Base-by-base conservation (phyloP, 768 basidiomycete species). In the Tulasnella sp. region DNA sequence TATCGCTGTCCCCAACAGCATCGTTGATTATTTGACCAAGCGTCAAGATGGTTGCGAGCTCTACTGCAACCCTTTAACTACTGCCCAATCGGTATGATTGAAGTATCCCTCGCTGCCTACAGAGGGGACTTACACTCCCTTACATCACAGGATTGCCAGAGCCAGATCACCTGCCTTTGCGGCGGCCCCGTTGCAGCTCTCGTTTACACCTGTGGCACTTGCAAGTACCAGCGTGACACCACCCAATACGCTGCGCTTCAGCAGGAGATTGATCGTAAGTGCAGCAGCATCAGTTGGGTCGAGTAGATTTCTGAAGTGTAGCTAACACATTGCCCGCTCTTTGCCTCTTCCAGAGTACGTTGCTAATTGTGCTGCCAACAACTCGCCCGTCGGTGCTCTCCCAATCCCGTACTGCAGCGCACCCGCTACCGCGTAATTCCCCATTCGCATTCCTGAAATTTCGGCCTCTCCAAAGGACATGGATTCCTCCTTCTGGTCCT, bases 331-430 rank as follows among this genome's bases (percentile, higher is more conserved):
- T 34, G 31, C 46, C 14, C 18, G 3, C 46, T 16, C 14, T 14
- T 16, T 9, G 12, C 6, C 18, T 2, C 34, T 3, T 37, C 22
- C 31, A 69, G 64, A 69, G 37, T 69, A 69, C 34, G 34, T 31
- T 16, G 64, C 64, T 28, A 34, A 28, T 31, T 69, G 64, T 18
- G 31, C 28, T 14, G 6, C 16, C 20, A 14, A 11, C 1, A 69
- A 69, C 64, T 9, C 64, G 6, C 64, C 64, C 64, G 64, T 69
- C 37, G 64, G 64, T 69, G 64, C 64, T 28, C 64, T 69, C 64
- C 34, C n/a, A 0, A 34, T 69, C 34, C 64, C 64, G 2, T 28
- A 24, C 37, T 69, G 64, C 64, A 69, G 24, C 34, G 28, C 64
- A 28, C 24, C 31, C 34, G 28, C 64, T 6, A 31, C 31, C 31